Conservation (phyloP, 257 asterid genomes). For the Anisodus tanguticus region DNA sequence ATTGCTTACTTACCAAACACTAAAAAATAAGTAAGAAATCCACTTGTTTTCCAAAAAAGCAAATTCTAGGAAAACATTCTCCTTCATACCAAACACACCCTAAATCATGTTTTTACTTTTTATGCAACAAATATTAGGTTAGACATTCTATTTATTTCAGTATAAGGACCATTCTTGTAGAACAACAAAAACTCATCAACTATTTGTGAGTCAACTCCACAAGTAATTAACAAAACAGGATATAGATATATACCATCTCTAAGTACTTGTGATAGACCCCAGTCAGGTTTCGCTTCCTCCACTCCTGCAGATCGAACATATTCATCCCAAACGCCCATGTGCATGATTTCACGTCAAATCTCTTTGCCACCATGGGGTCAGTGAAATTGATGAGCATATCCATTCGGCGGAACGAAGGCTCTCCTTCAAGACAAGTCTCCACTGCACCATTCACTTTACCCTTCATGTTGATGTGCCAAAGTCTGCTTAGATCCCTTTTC, state of each 20-base stretch:
- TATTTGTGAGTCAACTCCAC: background rate
- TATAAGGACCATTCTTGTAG: background rate
- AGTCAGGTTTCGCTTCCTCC: conserved; percentile 61
- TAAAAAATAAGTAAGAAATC: background rate
- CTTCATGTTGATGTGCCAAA: conserved; percentile 55
- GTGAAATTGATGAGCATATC: conserved; percentile 65
- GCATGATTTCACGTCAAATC: conserved; percentile 57
- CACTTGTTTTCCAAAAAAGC: too few species aligned
- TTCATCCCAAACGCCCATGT: conserved; percentile 77
- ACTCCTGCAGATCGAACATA: conserved; percentile 56
- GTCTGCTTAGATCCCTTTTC: conserved; percentile 55
- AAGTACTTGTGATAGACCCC: conserved; percentile 65
- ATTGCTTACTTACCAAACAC: too few species aligned
- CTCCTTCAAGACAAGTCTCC: conserved; percentile 56
- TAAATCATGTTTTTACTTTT: background rate
- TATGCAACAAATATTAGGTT: background rate
- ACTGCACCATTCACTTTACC: conserved; percentile 66
- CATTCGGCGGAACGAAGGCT: conserved; percentile 52
- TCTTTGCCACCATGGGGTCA: conserved; percentile 55
- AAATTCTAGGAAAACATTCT: too few species aligned
- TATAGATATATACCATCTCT: conserved; percentile 47
- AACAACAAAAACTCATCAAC: background rate
- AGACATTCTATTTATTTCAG: background rate
- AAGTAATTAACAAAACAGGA: background rate
- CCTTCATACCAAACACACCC: too few species aligned